Conservation (phyloP, 1,284 basidiomycete genomes). For the Ustilago trichophora region DNA sequence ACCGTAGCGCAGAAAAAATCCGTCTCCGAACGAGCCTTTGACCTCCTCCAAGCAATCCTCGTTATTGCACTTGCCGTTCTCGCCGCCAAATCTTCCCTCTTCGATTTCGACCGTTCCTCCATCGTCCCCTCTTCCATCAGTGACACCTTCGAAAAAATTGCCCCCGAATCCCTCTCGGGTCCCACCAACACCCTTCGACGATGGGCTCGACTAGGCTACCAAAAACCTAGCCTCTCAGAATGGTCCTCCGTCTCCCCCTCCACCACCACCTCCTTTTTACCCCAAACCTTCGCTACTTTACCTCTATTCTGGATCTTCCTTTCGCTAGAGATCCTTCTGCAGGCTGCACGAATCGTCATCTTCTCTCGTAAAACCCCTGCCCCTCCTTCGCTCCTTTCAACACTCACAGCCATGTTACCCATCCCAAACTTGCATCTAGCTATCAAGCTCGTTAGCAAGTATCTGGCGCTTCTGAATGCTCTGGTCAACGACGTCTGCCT, state of each 20-base stretch:
- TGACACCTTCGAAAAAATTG: constrained; percentile 10
- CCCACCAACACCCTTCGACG: constrained; percentile 25
- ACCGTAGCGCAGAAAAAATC: constrained; percentile 17
- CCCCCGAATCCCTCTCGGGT: not conserved
- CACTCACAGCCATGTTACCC: constrained; percentile 28
- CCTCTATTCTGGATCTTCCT: constrained; percentile 65
- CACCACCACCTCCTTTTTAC: constrained; percentile 2
- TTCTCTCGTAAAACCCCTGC: constrained; percentile 36
- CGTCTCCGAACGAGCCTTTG: constrained; percentile 29
- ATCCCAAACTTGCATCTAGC: constrained; percentile 34
- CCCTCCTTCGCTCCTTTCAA: constrained; percentile 28
- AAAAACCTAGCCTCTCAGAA: constrained; percentile 19
- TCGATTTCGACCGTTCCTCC: constrained; percentile 32
- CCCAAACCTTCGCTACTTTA: constrained; percentile 1
- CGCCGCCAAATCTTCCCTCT: constrained; percentile 38
- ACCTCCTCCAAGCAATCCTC: constrained; percentile 35
- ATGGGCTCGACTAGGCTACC: constrained; percentile 58
- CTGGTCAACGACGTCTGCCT: constrained; percentile 50
- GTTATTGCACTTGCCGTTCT: constrained; percentile 28
- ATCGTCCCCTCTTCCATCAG: constrained; percentile 11
- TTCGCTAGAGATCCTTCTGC: constrained; percentile 55
- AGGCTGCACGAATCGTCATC: constrained; percentile 50
- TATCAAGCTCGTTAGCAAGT: constrained; percentile 25
- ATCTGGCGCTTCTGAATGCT: constrained; percentile 36
- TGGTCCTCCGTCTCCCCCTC: constrained; percentile 9